A percentile compares a stretch with the other conserved stretches of the same genome.
phyloP scores from a whole-genome alignment of 1,284 basidiomycete genomes.

The Polyporus tsugae region DNA sequence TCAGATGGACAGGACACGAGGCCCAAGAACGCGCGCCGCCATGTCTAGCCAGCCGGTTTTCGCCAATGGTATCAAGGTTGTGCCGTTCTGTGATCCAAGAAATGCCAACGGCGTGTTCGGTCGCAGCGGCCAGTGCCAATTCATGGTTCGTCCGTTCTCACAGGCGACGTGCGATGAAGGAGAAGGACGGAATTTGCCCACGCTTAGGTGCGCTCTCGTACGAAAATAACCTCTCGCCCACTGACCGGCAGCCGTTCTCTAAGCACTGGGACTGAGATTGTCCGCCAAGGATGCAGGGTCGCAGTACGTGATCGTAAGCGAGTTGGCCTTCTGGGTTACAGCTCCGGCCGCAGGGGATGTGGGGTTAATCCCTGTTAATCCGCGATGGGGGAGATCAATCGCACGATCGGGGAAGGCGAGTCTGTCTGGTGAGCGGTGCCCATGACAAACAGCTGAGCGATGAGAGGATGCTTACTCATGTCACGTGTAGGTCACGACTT shows the following conservation, averaged over 20 bases:
- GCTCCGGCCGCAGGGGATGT: constrained; percentile 5
- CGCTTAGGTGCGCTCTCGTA: constrained; percentile 13
- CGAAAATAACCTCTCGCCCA: constrained; percentile 24
- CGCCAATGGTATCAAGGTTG: constrained; percentile 25
- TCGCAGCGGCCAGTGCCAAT: constrained; percentile 13
- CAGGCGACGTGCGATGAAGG: constrained; percentile 17
- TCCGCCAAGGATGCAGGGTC: neutral
- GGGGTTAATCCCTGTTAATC: constrained; percentile 6
- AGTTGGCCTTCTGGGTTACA: neutral
- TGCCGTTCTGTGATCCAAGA: constrained; percentile 23
- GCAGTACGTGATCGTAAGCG: neutral
- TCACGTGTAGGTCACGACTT: constrained; percentile 34
- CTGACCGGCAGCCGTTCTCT: constrained; percentile 6
- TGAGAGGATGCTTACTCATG: constrained; percentile 35
- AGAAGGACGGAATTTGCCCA: constrained; percentile 16
- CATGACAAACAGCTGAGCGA: constrained; percentile 30
- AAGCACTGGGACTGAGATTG: neutral
- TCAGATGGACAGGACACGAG: constrained; percentile 35
- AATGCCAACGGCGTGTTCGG: constrained; percentile 17
- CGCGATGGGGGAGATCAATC: neutral
- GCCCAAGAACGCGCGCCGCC: constrained; percentile 19
- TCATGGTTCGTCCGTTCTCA: constrained; percentile 17
- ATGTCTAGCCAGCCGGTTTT: constrained; percentile 25
- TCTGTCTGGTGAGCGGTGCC: constrained; percentile 22
- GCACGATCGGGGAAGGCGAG: constrained; percentile 17